Conservation (phyloP, 108 stramenopile species). For the Skeletonema menzelii region DNA sequence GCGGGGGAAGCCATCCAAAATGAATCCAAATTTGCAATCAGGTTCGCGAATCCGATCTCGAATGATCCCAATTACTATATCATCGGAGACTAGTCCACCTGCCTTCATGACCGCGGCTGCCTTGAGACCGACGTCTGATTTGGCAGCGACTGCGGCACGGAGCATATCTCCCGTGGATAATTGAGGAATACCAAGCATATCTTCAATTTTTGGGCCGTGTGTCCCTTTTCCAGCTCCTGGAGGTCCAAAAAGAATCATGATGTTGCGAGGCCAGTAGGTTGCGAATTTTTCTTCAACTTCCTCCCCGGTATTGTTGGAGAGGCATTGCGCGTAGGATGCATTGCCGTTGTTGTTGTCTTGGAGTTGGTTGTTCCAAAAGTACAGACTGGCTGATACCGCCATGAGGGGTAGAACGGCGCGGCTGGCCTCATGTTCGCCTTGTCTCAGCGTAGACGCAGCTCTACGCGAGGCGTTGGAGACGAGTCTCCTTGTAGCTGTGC, state of each 20-base stretch:
- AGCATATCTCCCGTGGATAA: constrained; percentile 99
- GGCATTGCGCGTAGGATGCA: background rate
- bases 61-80: constrained; percentile 96
- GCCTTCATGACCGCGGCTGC: constrained; percentile 98
- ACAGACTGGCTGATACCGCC: background rate
- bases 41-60: constrained; percentile 89
- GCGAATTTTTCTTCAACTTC: constrained; percentile 81
- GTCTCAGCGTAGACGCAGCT: background rate
- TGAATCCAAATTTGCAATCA: constrained; percentile 96
- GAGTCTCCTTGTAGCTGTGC: background rate
- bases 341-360: background rate
- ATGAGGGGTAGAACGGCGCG: background rate
- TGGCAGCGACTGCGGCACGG: constrained; percentile 95
- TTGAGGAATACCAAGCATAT: constrained; percentile 82
- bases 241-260: constrained; percentile 67
- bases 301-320: constrained; percentile 24
- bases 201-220: constrained; percentile 89
- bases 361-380: background rate
- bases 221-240: constrained; percentile 87
- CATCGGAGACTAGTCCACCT: constrained; percentile 94
- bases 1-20: constrained; percentile 98
- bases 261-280: constrained; percentile 91
- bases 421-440: background rate
- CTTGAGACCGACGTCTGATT: constrained; percentile 95
- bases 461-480: background rate